Evolutionary conservation across 2,329 filamentous ascomycete species (phyloP), one percentile per base, ranked within the genome.

Genomic region (Ustilaginoidea virens): DNA sequence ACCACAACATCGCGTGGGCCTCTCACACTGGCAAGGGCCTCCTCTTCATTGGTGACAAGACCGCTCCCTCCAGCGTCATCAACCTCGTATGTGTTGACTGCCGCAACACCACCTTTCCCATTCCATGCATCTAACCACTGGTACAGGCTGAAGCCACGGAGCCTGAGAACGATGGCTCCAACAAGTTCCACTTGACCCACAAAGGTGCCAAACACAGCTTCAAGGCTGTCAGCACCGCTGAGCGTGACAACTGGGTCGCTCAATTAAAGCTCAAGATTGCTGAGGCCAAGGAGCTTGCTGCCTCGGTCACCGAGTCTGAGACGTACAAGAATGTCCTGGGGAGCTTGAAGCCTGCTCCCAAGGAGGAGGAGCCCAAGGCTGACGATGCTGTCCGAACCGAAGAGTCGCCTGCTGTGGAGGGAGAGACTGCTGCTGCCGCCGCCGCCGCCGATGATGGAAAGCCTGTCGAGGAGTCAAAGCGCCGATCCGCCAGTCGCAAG

Each of bases 1-100:
- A 92, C 61, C 69, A 80, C 41, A 78, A 79, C 44, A 78, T 74
- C 42, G 80, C 90, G 20, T 94, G 90, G 83, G 83, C 87, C 38
- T 75, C 74, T 43, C 74, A 92, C 66, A 94, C 87, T 34, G 87
- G 87, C 55, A 92, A 92, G 67, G 90, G 90, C 49, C 78, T 96
- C 13, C 66, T 96, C 23, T 93, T 92, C 69, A 80, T 82, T 58
- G 77, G 79, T 47, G 80, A 92, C 60, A 93, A 92, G 73, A 64
- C 71, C 40, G 68, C 69, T 35, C 86, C 87, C 36, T 66, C 74
- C 42, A 79, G 82, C 47, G 75, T 90, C 45, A 77, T 96, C 55
- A 81, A 82, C 58, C 61, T 94, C 53, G 83, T 92, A 69, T 49
- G 80, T 36, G 11, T 4, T 6, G 6, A 10, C 11, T 15, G 16